phyloP scores from a whole-genome alignment of 495 filamentous ascomycete genomes.

The Podospora sp. region DNA sequence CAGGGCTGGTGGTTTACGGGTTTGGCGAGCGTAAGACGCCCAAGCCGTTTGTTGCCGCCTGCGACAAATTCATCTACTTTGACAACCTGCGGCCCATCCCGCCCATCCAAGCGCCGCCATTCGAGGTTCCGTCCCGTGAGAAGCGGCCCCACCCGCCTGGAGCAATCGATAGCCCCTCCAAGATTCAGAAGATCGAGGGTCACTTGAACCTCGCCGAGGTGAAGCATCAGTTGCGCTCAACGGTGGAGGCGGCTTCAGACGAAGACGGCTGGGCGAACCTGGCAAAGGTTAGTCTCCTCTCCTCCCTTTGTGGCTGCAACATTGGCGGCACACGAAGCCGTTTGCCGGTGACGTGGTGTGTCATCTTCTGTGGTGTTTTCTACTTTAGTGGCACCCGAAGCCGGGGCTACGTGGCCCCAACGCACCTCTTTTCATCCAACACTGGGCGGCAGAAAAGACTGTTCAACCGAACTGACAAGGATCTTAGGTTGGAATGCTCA shows the following conservation, averaged over 20 bases:
- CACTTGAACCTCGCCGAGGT: neutral
- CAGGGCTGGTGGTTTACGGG: slow-evolving; percentile 29
- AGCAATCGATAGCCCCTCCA: neutral
- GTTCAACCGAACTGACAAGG: too few relatives aligned
- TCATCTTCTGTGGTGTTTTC: too few relatives aligned
- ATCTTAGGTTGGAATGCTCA: slow-evolving; percentile 24
- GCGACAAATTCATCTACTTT: slow-evolving; percentile 28
- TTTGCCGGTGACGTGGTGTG: too few relatives aligned
- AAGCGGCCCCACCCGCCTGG: neutral
- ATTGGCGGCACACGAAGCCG: too few relatives aligned
- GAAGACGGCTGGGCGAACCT: slow-evolving; percentile 22
- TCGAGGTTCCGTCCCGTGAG: neutral
- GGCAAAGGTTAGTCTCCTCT: too few relatives aligned
- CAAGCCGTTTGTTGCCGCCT: slow-evolving; percentile 24
- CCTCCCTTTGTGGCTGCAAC: too few relatives aligned
- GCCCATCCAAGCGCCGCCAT: neutral
- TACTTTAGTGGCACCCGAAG: too few relatives aligned
- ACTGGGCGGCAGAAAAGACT: too few relatives aligned
- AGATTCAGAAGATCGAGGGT: neutral
- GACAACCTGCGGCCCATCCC: slow-evolving; percentile 20
- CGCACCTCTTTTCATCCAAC: too few relatives aligned
- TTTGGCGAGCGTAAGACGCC: slow-evolving; percentile 29
- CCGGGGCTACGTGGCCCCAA: too few relatives aligned
- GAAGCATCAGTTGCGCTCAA: slow-evolving; percentile 1
- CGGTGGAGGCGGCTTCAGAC: slow-evolving; percentile 17